These are phyloP conservation scores for Nakazawaea peltata DNA, from an alignment of 805 yeast species.

Conservation along the genomic window DNA sequence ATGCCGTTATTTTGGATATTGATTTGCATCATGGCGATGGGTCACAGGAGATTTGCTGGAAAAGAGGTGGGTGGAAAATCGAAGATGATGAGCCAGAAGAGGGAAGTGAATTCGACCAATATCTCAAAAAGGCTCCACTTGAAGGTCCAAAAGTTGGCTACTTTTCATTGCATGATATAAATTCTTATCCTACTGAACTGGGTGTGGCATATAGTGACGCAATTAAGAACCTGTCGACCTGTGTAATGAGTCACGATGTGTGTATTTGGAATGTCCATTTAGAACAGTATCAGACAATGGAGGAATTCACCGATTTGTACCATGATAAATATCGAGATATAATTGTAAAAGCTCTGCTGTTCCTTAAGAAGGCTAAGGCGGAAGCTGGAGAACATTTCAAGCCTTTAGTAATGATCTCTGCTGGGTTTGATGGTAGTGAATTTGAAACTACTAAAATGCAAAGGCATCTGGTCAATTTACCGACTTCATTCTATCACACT, in stretches of 20 bases:
- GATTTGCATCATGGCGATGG: conserved; percentile 91
- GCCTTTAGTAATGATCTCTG: conserved; percentile 63
- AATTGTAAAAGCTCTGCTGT: conserved; percentile 61
- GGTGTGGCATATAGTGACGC: conserved; percentile 70
- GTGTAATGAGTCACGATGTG: conserved; percentile 69
- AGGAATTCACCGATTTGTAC: conserved; percentile 59
- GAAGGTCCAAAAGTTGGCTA: conserved; percentile 62
- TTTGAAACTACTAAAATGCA: conserved; percentile 81
- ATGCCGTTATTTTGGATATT: conserved; percentile 74
- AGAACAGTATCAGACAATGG: conserved; percentile 52
- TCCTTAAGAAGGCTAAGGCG: conserved; percentile 32
- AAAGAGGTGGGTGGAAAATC: conserved; percentile 54
- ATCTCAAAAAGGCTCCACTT: conserved; percentile 33
- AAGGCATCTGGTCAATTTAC: conserved; percentile 73
- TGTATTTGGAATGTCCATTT: conserved; percentile 82
- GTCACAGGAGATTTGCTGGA: conserved; percentile 80
- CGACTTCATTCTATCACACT: conserved; percentile 66
- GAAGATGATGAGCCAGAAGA: conserved; percentile 31
- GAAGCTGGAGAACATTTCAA: conserved; percentile 27
- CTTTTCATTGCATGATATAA: conserved; percentile 77
- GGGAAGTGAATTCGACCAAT: conserved; percentile 34
- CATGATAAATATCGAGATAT: conserved; percentile 51
- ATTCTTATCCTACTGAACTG: conserved; percentile 77
- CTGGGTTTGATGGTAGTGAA: conserved; percentile 86
- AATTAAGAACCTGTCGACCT: conserved; percentile 69